Evolutionary conservation across 805 yeast genomes (phyloP).

Genomic region (Monosporozyma solicola): DNA sequence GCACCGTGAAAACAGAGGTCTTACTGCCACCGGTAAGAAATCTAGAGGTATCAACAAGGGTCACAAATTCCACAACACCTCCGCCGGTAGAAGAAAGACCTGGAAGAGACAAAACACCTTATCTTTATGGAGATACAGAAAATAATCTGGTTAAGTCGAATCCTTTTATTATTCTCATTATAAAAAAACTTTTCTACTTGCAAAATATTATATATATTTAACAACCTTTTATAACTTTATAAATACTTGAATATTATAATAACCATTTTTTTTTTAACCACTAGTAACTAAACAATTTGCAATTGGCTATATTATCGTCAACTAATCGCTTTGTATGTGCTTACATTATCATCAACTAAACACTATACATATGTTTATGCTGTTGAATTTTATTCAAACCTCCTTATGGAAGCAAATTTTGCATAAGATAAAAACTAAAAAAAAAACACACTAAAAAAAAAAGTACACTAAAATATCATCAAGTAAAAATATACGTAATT

Average conservation of each 20-base stretch:
- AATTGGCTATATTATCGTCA: too few relatives aligned
- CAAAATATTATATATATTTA: not conserved
- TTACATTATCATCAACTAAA: too few relatives aligned
- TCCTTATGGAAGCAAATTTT: too few relatives aligned
- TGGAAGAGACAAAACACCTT: constrained; percentile 99
- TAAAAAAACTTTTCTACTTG: not conserved
- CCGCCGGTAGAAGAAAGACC: constrained; percentile 98
- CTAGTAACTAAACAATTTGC: too few relatives aligned
- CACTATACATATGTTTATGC: too few relatives aligned
- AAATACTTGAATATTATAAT: too few relatives aligned
- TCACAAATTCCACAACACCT: constrained; percentile 97
- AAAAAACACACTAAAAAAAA: not conserved
- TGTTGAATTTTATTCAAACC: too few relatives aligned
- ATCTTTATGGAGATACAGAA: constrained; percentile 99
- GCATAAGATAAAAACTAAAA: too few relatives aligned
- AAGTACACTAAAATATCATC: not conserved
- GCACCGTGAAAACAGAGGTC: constrained; percentile 99
- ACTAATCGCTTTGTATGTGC: too few relatives aligned
- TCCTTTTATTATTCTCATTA: not conserved
- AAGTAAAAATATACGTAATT: not conserved
- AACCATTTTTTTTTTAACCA: too few relatives aligned
- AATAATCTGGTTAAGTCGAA: constrained; percentile 34
- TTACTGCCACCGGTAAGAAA: constrained; percentile 95
- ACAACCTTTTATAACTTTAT: not conserved
- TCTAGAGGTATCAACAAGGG: constrained; percentile 99